Evolutionary conservation across 179 eudicot genomes (phyloP).

Genomic region (Dionaea muscipula): DNA sequence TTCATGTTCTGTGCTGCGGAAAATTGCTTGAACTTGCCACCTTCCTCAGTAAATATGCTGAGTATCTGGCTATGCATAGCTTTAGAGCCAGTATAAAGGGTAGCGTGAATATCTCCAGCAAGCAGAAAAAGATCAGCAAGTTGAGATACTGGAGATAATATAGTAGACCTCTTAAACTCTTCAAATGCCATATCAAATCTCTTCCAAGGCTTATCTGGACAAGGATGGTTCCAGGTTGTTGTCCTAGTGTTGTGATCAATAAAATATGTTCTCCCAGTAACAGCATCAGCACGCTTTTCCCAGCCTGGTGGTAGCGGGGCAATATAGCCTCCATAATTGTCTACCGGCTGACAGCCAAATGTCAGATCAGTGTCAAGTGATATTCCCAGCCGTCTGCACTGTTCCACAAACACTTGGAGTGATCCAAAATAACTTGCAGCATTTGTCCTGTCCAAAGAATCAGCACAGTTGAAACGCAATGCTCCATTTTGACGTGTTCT

Average conservation of each 20-base stretch:
- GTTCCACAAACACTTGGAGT: constrained; percentile 85
- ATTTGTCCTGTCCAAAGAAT: constrained; percentile 93
- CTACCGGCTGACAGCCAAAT: constrained; percentile 48
- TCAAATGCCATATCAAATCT: constrained; percentile 96
- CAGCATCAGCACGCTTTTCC: constrained; percentile 93
- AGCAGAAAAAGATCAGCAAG: constrained; percentile 75
- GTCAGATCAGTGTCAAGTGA: constrained; percentile 93
- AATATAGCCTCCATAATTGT: constrained; percentile 61
- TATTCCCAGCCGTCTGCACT: constrained; percentile 85
- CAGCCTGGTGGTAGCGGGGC: constrained; percentile 99
- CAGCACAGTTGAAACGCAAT: constrained; percentile 90
- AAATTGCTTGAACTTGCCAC: constrained; percentile 85
- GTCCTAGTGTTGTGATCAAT: constrained; percentile 96
- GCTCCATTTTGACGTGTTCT: constrained; percentile 90
- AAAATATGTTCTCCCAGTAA: constrained; percentile 80
- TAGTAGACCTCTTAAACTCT: constrained; percentile 84
- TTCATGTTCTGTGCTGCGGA: constrained; percentile 93
- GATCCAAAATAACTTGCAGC: constrained; percentile 97
- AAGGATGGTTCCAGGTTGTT: constrained; percentile 94
- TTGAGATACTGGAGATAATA: constrained; percentile 68
- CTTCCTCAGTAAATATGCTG: constrained; percentile 78
- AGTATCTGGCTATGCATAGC: constrained; percentile 99
- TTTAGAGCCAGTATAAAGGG: constrained; percentile 92
- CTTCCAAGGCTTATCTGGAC: constrained; percentile 99
- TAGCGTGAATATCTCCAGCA: constrained; percentile 97